A percentile compares a stretch with the other conserved stretches of the same genome.
phyloP scores from a whole-genome alignment of 495 filamentous ascomycete species.

The Diplogelasinospora grovesii region DNA sequence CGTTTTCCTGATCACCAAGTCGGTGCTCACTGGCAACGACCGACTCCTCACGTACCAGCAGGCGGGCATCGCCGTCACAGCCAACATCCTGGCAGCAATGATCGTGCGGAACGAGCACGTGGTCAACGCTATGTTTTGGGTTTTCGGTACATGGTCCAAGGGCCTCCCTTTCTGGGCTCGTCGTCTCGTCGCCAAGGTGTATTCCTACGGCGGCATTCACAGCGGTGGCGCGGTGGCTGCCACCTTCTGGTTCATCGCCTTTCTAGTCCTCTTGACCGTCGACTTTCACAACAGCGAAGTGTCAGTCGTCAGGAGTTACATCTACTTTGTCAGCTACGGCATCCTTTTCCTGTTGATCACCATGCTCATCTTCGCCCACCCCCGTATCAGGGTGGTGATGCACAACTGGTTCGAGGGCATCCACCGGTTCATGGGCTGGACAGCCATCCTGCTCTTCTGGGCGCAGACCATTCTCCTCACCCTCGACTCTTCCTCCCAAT shows the following conservation, averaged over 20 bases:
- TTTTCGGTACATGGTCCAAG: slow-evolving; percentile 50
- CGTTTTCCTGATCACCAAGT: slow-evolving; percentile 9
- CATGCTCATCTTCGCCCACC: slow-evolving; percentile 43
- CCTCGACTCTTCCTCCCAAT: slow-evolving; percentile 12
- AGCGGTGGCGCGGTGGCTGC: slow-evolving; percentile 63
- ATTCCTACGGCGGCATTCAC: slow-evolving; percentile 73
- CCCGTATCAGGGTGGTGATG: slow-evolving; percentile 42
- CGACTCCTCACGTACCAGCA: slow-evolving; percentile 18
- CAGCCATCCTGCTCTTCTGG: slow-evolving; percentile 55
- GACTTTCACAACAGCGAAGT: slow-evolving; percentile 36
- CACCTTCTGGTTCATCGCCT: slow-evolving; percentile 59
- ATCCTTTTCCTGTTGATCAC: slow-evolving; percentile 35
- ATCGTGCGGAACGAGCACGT: slow-evolving; percentile 69
- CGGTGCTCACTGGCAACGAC: background rate
- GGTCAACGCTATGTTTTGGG: slow-evolving; percentile 62
- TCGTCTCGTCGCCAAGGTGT: slow-evolving; percentile 61
- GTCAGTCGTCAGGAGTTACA: slow-evolving; percentile 41
- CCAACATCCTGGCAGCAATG: slow-evolving; percentile 42
- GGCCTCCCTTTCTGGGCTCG: slow-evolving; percentile 58
- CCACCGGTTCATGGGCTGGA: slow-evolving; percentile 64
- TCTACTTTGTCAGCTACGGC: slow-evolving; percentile 37
- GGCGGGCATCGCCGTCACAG: slow-evolving; percentile 34
- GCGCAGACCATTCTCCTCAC: slow-evolving; percentile 30
- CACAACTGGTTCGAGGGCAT: slow-evolving; percentile 63
- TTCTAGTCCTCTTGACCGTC: slow-evolving; percentile 31